Conservation (phyloP, 805 yeast genomes). For the Lipomyces yamadae region DNA sequence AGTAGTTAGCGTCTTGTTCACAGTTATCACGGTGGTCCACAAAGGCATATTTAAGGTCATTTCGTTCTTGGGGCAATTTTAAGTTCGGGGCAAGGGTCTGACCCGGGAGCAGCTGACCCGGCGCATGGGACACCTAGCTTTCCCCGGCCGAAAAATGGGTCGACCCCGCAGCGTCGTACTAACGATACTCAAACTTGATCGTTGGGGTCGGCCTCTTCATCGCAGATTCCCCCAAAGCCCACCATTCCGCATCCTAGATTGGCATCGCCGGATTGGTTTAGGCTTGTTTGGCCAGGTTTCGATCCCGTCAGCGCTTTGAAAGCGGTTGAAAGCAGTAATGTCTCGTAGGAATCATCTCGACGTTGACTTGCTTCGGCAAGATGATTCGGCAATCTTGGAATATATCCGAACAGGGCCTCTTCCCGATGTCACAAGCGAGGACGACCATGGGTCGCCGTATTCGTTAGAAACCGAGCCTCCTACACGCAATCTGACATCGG, state of each 20-base stretch:
- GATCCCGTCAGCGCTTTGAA: neutral
- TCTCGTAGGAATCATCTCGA: conserved; percentile 25
- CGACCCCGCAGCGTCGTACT: too few relatives aligned
- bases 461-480: conserved; percentile 30
- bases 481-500: conserved; percentile 42
- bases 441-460: neutral
- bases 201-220: neutral
- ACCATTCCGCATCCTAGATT: neutral
- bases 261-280: neutral
- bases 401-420: conserved; percentile 21
- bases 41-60: too few relatives aligned
- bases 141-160: too few relatives aligned
- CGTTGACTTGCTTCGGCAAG: conserved; percentile 31
- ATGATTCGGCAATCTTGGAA: conserved; percentile 30
- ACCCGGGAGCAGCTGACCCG: too few relatives aligned
- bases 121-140: too few relatives aligned
- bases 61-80: too few relatives aligned
- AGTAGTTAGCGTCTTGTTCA: too few relatives aligned
- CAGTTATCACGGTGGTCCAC: too few relatives aligned
- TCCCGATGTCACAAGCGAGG: neutral
- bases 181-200: neutral
- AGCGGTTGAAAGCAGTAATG: neutral
- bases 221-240: neutral
- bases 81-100: too few relatives aligned
- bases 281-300: neutral